Evolutionary conservation across 495 filamentous ascomycete species (phyloP), one percentile per base, ranked within the genome.

Genomic region (Penicillium coffeae): DNA sequence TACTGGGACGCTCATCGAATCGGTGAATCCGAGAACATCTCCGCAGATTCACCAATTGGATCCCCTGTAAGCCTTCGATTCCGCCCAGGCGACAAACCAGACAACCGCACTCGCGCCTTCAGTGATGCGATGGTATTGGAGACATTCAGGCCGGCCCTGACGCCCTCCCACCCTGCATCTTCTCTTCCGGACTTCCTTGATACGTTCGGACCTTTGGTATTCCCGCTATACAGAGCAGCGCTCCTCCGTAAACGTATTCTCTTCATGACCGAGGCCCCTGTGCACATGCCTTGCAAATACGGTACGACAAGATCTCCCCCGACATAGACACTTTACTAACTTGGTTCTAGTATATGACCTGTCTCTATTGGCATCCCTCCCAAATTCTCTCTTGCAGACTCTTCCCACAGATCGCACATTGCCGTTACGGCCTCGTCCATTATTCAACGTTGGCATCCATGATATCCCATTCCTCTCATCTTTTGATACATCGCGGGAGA

Each of bases 401-500:
- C 69, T 76, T 41, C 65, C 77, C 52, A 21, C 55, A 19, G 59
- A 65, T 27, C 48, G 45, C 22, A 52, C 57, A 9, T 73, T 79
- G 35, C 71, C 81, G 36, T 72, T 83, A 40, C 83, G 89, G 21
- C 74, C 93, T n/a, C 82, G 83, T 13, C 85, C 92, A 1, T 79
- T 98, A 4, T 98, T 96, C 71, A 87, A 84, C 48, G 76, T 96
- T 41, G 93, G 93, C 42, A 81, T 97, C 13, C 89, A 95, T 62
- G 93, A 98, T 60, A 95, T 98, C 49, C 82, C 88, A 1, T 82
- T 84, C 47, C 79, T 93, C 6, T 74, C 84, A 33, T 66, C 66
- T 15, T 69, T 67, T 49, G 55, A 64, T 20, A 21, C 55, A 5
- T 49, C 50, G n/a, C 48, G 52, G 6, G 27, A 39, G 22, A 51